phyloP scores from a whole-genome alignment of 116 monocot genomes.

The Zostera marina region DNA sequence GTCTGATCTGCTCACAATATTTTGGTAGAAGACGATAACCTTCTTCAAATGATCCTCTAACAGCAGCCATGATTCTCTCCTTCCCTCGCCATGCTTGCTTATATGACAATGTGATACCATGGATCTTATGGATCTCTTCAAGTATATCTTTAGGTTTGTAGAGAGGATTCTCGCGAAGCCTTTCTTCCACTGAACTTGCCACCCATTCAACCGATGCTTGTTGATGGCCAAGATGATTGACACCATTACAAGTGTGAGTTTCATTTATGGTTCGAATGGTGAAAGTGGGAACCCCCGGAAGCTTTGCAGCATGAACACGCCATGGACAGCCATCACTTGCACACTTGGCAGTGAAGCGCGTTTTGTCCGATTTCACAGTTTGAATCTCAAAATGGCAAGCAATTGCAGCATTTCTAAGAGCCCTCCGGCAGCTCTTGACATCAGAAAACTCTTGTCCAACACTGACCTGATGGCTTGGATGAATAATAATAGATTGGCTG shows the following conservation, averaged over 20 bases:
- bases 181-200: conserved; percentile 80
- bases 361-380: conserved; percentile 93
- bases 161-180: conserved; percentile 86
- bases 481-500: conserved; percentile 22
- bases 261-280: conserved; percentile 89
- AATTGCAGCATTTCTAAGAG: conserved; percentile 70
- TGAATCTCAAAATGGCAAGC: conserved; percentile 93
- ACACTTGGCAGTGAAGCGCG: conserved; percentile 85
- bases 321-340: conserved; percentile 77
- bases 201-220: conserved; percentile 99
- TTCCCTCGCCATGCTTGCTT: conserved; percentile 99
- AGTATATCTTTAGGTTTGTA: conserved; percentile 96
- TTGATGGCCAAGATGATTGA: conserved; percentile 87
- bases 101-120: conserved; percentile 94
- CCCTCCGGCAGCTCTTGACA: conserved; percentile 85
- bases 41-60: conserved; percentile 95
- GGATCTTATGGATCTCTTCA: conserved; percentile 86
- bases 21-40: conserved; percentile 78
- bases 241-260: conserved; percentile 55
- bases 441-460: conserved; percentile 89
- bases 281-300: conserved; percentile 92
- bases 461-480: conserved; percentile 33
- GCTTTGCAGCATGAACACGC: conserved; percentile 93
- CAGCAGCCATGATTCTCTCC: conserved; percentile 93
- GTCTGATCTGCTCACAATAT: conserved; percentile 72